Evolutionary conservation across 495 filamentous ascomycete genomes (phyloP).

Genomic region (Hyaloscypha bicolor): DNA sequence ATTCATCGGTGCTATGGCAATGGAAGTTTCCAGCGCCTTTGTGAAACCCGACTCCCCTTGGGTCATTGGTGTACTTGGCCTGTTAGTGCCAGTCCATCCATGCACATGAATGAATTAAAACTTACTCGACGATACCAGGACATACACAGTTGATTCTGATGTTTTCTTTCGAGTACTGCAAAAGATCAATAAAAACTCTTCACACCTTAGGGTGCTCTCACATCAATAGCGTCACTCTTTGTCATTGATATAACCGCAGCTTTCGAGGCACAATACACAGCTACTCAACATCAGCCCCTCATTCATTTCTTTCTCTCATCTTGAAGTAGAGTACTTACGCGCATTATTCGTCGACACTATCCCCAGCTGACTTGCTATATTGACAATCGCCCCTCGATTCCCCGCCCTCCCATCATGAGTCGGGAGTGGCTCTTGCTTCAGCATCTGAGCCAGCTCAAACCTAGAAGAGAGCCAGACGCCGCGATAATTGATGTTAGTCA

Average conservation of each 20-base stretch:
- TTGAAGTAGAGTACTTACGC: slow-evolving; percentile 35
- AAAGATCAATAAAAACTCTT: background rate
- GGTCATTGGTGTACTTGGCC: slow-evolving; percentile 46
- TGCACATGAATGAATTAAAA: background rate
- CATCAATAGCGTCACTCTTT: slow-evolving; percentile 32
- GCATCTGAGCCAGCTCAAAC: slow-evolving; percentile 50
- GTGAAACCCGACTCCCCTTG: slow-evolving; percentile 39
- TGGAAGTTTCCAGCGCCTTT: slow-evolving; percentile 37
- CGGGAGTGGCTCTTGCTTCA: slow-evolving; percentile 46
- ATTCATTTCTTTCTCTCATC: background rate
- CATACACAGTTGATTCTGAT: slow-evolving; percentile 59
- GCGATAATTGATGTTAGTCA: slow-evolving; percentile 55
- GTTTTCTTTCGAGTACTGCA: slow-evolving; percentile 37
- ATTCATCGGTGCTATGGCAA: slow-evolving; percentile 50
- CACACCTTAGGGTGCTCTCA: slow-evolving; percentile 2
- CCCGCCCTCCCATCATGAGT: slow-evolving; percentile 42
- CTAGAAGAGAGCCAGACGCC: slow-evolving; percentile 54
- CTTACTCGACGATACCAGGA: slow-evolving; percentile 48
- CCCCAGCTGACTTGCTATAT: slow-evolving; percentile 58
- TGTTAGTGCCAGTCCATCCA: too few relatives aligned
- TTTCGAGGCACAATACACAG: slow-evolving; percentile 51
- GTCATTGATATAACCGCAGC: slow-evolving; percentile 50
- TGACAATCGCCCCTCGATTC: slow-evolving; percentile 50
- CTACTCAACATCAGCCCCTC: slow-evolving; percentile 26
- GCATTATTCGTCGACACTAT: slow-evolving; percentile 50